These are phyloP conservation scores for Geranomyces michiganensis DNA, from an alignment of 192 early-diverging fungal species.

Conservation along the genomic window DNA sequence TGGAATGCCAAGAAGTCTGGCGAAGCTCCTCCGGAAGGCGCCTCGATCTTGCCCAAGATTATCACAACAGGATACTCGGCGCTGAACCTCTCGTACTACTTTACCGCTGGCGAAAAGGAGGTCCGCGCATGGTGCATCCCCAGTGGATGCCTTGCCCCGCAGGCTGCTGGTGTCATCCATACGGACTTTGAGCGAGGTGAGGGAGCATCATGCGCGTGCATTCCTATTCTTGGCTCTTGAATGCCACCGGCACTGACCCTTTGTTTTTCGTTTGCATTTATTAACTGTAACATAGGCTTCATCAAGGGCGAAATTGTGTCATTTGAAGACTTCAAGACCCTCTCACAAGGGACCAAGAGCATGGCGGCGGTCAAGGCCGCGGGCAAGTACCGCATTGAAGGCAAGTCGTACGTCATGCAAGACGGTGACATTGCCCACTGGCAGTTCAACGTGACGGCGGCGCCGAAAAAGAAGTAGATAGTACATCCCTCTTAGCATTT, in stretches of 20 bases:
- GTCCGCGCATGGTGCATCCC: conserved; percentile 90
- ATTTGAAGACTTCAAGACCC: conserved; percentile 78
- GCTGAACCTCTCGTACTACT: conserved; percentile 88
- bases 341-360: conserved; percentile 47
- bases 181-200: conserved; percentile 65
- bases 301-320: conserved; percentile 82
- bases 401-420: conserved; percentile 88
- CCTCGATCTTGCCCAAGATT: conserved; percentile 82
- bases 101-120: conserved; percentile 88
- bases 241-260: background rate
- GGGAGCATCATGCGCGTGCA: background rate
- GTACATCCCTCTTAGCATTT: background rate
- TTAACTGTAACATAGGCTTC: too few species aligned
- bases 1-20: conserved; percentile 29
- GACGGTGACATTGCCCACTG: conserved; percentile 81
- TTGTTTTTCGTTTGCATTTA: background rate
- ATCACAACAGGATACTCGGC: conserved; percentile 85
- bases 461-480: conserved; percentile 27
- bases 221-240: conserved; percentile 2
- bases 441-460: conserved; percentile 32
- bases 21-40: conserved; percentile 25
- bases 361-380: conserved; percentile 78
- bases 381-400: conserved; percentile 88
- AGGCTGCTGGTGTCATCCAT: conserved; percentile 92
- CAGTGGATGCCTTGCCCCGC: conserved; percentile 75